phyloP scores from a whole-genome alignment of 108 stramenopile genomes.

The Cylindrotheca fusiformis region DNA sequence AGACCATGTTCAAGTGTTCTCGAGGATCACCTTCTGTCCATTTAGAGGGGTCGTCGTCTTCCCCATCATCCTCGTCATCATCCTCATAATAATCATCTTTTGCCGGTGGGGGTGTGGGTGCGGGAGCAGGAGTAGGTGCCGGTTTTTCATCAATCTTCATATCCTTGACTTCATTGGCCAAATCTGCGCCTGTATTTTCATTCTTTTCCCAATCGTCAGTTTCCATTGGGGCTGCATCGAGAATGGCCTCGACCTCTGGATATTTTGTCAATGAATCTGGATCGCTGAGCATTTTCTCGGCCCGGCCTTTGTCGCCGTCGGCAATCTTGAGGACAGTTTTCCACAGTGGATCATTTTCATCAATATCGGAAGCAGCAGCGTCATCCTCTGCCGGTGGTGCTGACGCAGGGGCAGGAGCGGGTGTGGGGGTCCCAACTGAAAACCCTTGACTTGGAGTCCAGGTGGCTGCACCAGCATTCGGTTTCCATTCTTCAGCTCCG shows the following conservation, averaged over 20 bases:
- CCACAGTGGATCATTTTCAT: slow-evolving; percentile 90
- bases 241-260: slow-evolving; percentile 70
- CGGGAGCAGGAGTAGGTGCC: slow-evolving; percentile 3
- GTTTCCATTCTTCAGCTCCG: slow-evolving; percentile 76
- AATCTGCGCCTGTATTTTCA: slow-evolving; percentile 21
- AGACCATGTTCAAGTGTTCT: slow-evolving; percentile 97
- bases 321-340: slow-evolving; percentile 77
- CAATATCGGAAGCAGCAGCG: slow-evolving; percentile 43
- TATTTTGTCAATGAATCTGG: slow-evolving; percentile 76
- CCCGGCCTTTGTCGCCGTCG: slow-evolving; percentile 68
- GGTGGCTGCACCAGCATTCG: slow-evolving; percentile 65
- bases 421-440: slow-evolving; percentile 26
- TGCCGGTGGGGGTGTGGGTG: slow-evolving; percentile 14
- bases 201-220: slow-evolving; percentile 23
- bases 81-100: slow-evolving; percentile 28
- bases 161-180: slow-evolving; percentile 41
- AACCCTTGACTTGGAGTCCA: slow-evolving; percentile 64
- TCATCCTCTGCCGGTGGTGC: slow-evolving; percentile 25
- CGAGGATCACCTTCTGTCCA: slow-evolving; percentile 93
- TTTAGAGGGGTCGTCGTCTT: slow-evolving; percentile 30
- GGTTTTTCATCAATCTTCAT: slow-evolving; percentile 46
- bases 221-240: slow-evolving; percentile 30
- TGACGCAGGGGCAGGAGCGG: slow-evolving; percentile 32
- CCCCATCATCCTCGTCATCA: slow-evolving; percentile 40
- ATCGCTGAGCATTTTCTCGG: slow-evolving; percentile 68